Conservation (phyloP, 2,329 filamentous ascomycete species). For the Claviceps sp. region DNA sequence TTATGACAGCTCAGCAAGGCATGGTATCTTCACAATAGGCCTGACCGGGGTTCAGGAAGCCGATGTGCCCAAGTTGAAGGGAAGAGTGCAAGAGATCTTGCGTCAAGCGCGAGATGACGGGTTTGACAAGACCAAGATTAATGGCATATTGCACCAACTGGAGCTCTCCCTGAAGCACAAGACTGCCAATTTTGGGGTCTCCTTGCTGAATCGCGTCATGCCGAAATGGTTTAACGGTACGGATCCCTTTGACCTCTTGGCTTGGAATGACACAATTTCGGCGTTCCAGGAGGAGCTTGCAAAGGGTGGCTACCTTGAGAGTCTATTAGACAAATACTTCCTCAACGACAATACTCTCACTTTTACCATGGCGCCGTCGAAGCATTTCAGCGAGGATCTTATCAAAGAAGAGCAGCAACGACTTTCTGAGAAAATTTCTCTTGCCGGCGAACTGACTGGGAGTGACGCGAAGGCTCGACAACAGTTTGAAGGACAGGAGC, state of each 20-base stretch:
- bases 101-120: slow-evolving; percentile 57
- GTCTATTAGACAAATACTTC: slow-evolving; percentile 77
- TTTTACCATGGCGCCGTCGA: slow-evolving; percentile 87
- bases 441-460: slow-evolving; percentile 54
- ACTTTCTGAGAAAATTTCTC: slow-evolving; percentile 59
- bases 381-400: slow-evolving; percentile 59
- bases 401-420: slow-evolving; percentile 64
- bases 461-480: slow-evolving; percentile 58
- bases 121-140: slow-evolving; percentile 81
- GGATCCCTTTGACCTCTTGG: slow-evolving; percentile 79
- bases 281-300: slow-evolving; percentile 69
- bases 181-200: slow-evolving; percentile 88
- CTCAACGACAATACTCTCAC: slow-evolving; percentile 75
- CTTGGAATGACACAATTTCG: slow-evolving; percentile 80
- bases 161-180: slow-evolving; percentile 94
- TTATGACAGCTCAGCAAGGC: slow-evolving; percentile 65
- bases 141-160: slow-evolving; percentile 84
- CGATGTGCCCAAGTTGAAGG: slow-evolving; percentile 65
- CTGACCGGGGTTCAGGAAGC: slow-evolving; percentile 77
- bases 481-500: slow-evolving; percentile 63
- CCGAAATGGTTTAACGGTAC: slow-evolving; percentile 92
- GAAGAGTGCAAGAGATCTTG: slow-evolving; percentile 60
- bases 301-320: slow-evolving; percentile 68
- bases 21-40: slow-evolving; percentile 79
- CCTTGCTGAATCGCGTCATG: slow-evolving; percentile 75